These are phyloP conservation scores for Corynascus novoguineensis DNA, from an alignment of 495 filamentous ascomycete genomes.

Conservation along the genomic window DNA sequence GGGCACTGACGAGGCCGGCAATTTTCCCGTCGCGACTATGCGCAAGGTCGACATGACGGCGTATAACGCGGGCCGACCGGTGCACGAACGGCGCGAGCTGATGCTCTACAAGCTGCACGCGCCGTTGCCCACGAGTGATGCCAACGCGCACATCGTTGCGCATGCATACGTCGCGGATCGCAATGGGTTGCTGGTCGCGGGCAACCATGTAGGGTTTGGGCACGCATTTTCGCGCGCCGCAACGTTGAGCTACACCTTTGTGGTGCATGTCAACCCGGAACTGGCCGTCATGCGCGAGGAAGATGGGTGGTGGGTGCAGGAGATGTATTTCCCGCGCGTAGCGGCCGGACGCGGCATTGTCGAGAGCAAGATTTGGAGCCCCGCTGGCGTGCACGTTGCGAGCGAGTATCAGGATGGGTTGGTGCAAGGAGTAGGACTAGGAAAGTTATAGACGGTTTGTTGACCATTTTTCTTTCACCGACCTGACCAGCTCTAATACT, in stretches of 20 bases:
- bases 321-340: constrained; percentile 53
- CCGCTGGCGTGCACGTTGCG: constrained; percentile 55
- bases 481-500: no score
- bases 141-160: constrained; percentile 56
- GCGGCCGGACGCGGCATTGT: constrained; percentile 54
- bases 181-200: constrained; percentile 61
- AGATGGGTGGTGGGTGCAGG: constrained; percentile 64
- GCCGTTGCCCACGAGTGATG: constrained; percentile 30
- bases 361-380: constrained; percentile 60
- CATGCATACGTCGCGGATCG: constrained; percentile 65
- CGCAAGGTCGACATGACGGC: constrained; percentile 57
- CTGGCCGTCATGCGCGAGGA: constrained; percentile 41
- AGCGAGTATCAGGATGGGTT: constrained; percentile 61
- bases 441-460: constrained; percentile 22
- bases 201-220: constrained; percentile 54
- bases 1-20: constrained; percentile 28
- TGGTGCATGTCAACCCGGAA: constrained; percentile 51
- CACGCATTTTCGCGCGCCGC: constrained; percentile 49
- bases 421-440: constrained; percentile 18
- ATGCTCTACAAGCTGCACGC: constrained; percentile 52
- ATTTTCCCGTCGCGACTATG: constrained; percentile 56
- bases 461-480: no score
- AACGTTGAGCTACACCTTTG: constrained; percentile 56
- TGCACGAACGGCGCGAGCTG: constrained; percentile 55
- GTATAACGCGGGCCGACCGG: constrained; percentile 47